A percentile compares a stretch with the other conserved stretches of the same genome.
Conservation (phyloP, 208 protist species). For the Leishmania tropica region DNA sequence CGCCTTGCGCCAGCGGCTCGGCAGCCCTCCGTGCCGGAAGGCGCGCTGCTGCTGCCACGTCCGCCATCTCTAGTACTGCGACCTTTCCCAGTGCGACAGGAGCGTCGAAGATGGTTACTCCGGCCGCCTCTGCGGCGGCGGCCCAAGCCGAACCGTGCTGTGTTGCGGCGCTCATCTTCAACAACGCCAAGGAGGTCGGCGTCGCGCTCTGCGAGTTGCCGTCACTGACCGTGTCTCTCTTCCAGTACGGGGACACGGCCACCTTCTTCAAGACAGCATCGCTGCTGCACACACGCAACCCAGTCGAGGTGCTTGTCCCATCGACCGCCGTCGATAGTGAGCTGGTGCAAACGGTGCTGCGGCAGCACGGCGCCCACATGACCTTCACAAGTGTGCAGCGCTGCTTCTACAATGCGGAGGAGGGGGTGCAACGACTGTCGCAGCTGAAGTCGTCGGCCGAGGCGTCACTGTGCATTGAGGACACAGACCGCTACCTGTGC, state of each 20-base stretch:
- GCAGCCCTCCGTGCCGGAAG: not conserved
- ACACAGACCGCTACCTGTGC: slow-evolving; percentile 83
- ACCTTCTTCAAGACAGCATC: slow-evolving; percentile 72
- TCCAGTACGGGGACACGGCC: slow-evolving; percentile 79
- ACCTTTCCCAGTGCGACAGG: slow-evolving; percentile 1
- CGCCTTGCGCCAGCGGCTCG: not conserved
- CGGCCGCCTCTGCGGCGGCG: slow-evolving; percentile 6
- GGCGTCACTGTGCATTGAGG: slow-evolving; percentile 37
- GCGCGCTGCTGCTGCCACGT: not conserved
- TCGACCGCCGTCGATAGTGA: slow-evolving; percentile 53
- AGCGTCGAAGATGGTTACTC: not conserved
- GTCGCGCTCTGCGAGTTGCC: slow-evolving; percentile 69
- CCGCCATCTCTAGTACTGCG: slow-evolving; percentile 2
- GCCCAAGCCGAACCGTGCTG: slow-evolving; percentile 39
- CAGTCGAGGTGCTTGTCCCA: slow-evolving; percentile 77
- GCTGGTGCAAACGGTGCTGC: slow-evolving; percentile 64
- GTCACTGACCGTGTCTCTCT: slow-evolving; percentile 61
- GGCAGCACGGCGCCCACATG: slow-evolving; percentile 52
- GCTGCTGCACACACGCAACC: slow-evolving; percentile 69
- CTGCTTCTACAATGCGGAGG: slow-evolving; percentile 69
- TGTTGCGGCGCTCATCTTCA: slow-evolving; percentile 77
- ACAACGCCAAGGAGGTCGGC: slow-evolving; percentile 71
- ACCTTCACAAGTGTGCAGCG: slow-evolving; percentile 82
- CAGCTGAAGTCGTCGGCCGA: slow-evolving; percentile 54
- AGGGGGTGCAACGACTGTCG: slow-evolving; percentile 57